Base-by-base conservation (phyloP, 768 basidiomycete genomes). In the Leucogyrophana mollusca region DNA sequence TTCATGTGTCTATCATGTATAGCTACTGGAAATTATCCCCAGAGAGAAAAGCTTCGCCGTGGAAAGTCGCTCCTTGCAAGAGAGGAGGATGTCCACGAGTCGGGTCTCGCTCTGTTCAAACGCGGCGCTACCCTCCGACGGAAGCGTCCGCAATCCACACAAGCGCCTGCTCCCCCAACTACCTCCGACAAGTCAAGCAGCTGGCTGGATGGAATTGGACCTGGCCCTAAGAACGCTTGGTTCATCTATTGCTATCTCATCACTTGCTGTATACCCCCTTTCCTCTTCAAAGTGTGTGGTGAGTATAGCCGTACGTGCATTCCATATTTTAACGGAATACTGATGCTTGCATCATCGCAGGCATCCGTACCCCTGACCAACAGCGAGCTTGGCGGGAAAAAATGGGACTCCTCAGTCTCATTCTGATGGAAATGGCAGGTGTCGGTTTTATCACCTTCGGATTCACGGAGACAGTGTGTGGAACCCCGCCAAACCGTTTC, bases 361-460 rank as follows among this genome's bases (percentile, higher is more conserved):
- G 94, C 45, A 87, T 96, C 54, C 78, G 79, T 45, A 94, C 86
- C 22, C 87, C 91, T 0, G 96, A 99, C 53, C 88, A 87, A 55
- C 94, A 96, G 64, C 83, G 93, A 40, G 96, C 96, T 34, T 99
- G 94, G 94, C 78, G 96, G 52, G 96, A 99, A 70, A 99, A 99
- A 73, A 92, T 97, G 68, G 96, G 95, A 7, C 79, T 99, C 20
- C 73, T 99, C 40, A 72, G 76, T 53, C 75, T 97, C 65, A 91
- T 95, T 59, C 62, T 78, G 13, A 4, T 67, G n/a, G 78, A 94
- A 52, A 96, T 98, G 94, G 88, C 90, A 14, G 80, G 73, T 43
- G 96, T 99, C 58, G 96, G 94, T 60, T 99, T 92, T 80, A 76
- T 99, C 62, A 99, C 96, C 9, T 99, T 99, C 69, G 96, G 96